phyloP scores from a whole-genome alignment of 1,284 basidiomycete genomes.

The Agroathelia rolfsii region DNA sequence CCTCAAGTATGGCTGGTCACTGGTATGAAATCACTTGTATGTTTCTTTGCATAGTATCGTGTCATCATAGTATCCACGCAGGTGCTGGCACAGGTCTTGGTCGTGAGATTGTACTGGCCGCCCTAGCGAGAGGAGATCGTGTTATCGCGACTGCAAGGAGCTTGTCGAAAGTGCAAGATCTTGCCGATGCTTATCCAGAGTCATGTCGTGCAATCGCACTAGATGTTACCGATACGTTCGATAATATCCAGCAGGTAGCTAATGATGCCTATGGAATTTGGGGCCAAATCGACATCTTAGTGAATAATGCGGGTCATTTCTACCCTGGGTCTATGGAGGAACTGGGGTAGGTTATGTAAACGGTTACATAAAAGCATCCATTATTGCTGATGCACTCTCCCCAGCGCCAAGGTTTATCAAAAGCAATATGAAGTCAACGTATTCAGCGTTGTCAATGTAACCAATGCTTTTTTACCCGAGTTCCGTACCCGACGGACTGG shows the following conservation, averaged over 20 bases:
- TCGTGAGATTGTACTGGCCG: conserved; percentile 14
- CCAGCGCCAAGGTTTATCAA: conserved; percentile 4
- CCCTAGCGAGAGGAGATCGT: conserved; percentile 16
- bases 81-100: conserved; percentile 32
- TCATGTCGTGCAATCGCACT: conserved; percentile 18
- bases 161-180: conserved; percentile 16
- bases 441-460: conserved; percentile 17
- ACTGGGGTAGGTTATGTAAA: conserved; percentile 6
- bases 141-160: conserved; percentile 22
- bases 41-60: too few species aligned
- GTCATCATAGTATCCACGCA: conserved; percentile 15
- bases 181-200: conserved; percentile 17
- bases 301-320: conserved; percentile 20
- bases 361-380: conserved; percentile 1
- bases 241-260: conserved; percentile 13
- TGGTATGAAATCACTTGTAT: conserved; percentile 24
- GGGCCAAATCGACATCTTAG: conserved; percentile 20
- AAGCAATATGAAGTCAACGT: conserved; percentile 15
- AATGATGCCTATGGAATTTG: conserved; percentile 14
- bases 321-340: conserved; percentile 7
- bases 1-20: conserved; percentile 35
- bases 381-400: conserved; percentile 1
- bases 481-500: conserved; percentile 15
- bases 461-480: conserved; percentile 15
- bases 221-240: conserved; percentile 20